Evolutionary conservation across 768 basidiomycete species (phyloP), one percentile per base, ranked within the genome.

Genomic region (Auriscalpium orientale): DNA sequence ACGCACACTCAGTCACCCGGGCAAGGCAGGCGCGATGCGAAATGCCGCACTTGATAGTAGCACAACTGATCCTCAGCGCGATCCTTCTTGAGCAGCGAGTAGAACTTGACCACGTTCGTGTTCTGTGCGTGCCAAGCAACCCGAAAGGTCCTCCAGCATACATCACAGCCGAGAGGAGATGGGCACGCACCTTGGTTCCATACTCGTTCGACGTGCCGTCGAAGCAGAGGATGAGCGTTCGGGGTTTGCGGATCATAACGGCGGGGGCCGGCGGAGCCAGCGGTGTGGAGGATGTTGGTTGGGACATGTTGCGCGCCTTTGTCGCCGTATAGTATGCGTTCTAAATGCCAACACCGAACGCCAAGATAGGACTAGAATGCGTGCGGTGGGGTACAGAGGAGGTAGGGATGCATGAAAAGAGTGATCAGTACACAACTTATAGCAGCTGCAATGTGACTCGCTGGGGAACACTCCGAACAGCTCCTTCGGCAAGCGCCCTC

Each of bases 11-110:
- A 28, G 28, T 28, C 28, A 28, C 28, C 28, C 28, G 28, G 28
- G 28, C 28, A 28, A 7, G 7, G 28, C 28, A 28, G 28, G 28
- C 28, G 28, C 28, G 28, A 28, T 5, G 28, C 6, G 50, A 43
- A 8, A 18, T 4, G 46, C 33, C 67, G 35, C 46, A 84, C 85
- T 70, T 91, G 89, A 64, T 91, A 91, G 66, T 88, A 90, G 62
- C 70, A 69, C 37, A 74, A 22, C 55, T 76, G 75, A 9, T 69
- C 68, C 2, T 64, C 61, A 1, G 59, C 64, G 43, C 66, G 61
- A 54, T 74, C 71, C 56, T 76, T 76, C 57, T 62, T 68, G 48
- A 76, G 59, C 46, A 70, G 60, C 10, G 65, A 66, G 59, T 73
- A 72, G 48, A 76, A 61, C 22, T 70, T 68, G 48, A 75, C 68